Evolutionary conservation across 1,284 basidiomycete species (phyloP).

Genomic region (Ustilago xerochloae): DNA sequence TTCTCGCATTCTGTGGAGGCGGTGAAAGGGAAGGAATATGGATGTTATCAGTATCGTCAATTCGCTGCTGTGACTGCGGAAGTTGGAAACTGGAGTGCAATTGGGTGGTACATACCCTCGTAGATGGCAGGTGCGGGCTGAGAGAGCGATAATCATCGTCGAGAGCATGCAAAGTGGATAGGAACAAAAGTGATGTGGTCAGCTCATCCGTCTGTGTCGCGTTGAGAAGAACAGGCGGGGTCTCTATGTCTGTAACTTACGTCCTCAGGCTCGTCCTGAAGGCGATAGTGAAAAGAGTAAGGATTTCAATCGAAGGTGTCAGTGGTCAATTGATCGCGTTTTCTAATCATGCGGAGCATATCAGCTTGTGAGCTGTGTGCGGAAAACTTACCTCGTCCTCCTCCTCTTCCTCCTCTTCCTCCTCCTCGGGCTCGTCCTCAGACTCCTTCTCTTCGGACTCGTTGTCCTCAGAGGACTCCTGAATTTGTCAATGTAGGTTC

Average conservation of each 20-base stretch:
- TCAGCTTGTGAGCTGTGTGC: not conserved
- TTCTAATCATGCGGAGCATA: not conserved
- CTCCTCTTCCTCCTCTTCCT: conserved; percentile 44
- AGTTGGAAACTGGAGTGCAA: not conserved
- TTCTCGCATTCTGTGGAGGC: conserved; percentile 63
- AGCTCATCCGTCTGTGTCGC: not conserved
- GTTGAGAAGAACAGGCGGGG: not conserved
- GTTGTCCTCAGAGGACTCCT: conserved; percentile 39
- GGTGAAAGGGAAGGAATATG: not conserved
- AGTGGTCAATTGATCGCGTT: not conserved
- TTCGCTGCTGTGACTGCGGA: not conserved
- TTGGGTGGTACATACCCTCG: conserved; percentile 53
- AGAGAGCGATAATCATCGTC: not conserved
- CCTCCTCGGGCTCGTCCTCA: conserved; percentile 50
- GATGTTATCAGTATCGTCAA: conserved; percentile 1
- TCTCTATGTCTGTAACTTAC: conserved; percentile 45
- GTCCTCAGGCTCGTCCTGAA: conserved; percentile 63
- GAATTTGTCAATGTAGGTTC: not conserved
- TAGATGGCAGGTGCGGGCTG: conserved; percentile 58
- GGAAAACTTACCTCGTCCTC: conserved; percentile 20
- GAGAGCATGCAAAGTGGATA: not conserved
- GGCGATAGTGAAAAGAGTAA: not conserved
- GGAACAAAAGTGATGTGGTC: not conserved
- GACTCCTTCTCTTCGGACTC: conserved; percentile 53
- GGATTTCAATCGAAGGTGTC: not conserved